Evolutionary conservation across 2,329 filamentous ascomycete species (phyloP).

Genomic region (Dothidotthia symphoricarpi): DNA sequence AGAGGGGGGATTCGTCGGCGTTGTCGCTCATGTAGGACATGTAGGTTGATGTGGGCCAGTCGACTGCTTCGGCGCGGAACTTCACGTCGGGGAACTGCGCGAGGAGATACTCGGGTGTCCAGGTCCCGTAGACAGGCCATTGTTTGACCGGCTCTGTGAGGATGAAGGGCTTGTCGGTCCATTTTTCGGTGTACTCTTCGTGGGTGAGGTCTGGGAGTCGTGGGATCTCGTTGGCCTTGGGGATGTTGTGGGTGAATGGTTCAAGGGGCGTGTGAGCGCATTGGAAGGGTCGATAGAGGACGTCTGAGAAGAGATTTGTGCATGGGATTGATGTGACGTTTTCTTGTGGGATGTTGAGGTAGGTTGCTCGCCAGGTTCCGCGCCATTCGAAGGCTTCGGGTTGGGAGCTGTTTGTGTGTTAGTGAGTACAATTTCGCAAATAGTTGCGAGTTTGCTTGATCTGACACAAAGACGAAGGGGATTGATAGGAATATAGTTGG

Average conservation of each 20-base stretch:
- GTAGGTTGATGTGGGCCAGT: constrained; percentile 85
- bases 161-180: constrained; percentile 82
- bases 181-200: constrained; percentile 70
- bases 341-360: constrained; percentile 58
- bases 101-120: constrained; percentile 69
- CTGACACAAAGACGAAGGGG: background rate
- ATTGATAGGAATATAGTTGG: background rate
- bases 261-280: constrained; percentile 73
- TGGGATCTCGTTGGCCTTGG: constrained; percentile 67
- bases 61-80: constrained; percentile 89
- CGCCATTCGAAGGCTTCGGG: constrained; percentile 63
- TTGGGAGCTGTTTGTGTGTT: constrained; percentile 39
- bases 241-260: constrained; percentile 70
- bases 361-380: constrained; percentile 81
- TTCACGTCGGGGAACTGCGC: constrained; percentile 62
- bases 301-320: constrained; percentile 80
- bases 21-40: constrained; percentile 76
- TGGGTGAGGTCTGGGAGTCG: constrained; percentile 67
- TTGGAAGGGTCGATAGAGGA: constrained; percentile 83
- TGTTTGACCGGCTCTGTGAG: constrained; percentile 75
- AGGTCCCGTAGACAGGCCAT: constrained; percentile 75
- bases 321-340: constrained; percentile 65
- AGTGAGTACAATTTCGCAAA: background rate
- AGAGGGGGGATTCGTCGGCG: constrained; percentile 82
- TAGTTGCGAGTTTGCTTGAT: background rate